Evolutionary conservation across 2,329 filamentous ascomycete genomes (phyloP), one percentile per base, ranked within the genome.

Genomic region (Epicoccum nigrum): DNA sequence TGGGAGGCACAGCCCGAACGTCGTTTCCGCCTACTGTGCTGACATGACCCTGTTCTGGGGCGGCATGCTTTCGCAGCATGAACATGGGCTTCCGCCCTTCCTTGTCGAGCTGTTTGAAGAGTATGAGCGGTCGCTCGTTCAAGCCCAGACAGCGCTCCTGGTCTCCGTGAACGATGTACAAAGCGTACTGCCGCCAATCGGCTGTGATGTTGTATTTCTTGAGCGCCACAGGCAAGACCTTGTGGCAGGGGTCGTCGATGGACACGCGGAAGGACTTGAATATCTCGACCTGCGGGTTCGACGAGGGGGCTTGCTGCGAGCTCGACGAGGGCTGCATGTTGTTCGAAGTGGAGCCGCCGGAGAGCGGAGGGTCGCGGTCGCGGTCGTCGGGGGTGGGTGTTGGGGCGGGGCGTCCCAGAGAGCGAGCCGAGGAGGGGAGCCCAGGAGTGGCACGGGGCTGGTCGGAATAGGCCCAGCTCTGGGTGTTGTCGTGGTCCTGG

Each of bases 81-180:
- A 99, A 99, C 94, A 97, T 97, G 17, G 94, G 94, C 72, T 97
- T 99, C 76, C 95, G 89, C 38, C 94, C 94, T 77, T 97, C 94
- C 72, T 92, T 92, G 70, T 97, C 92, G 49, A 99, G 79, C 72
- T 97, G 92, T 77, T 99, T 99, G 77, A 99, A 99, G 56, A 99
- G 76, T 56, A 97, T 95, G 51, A 99, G 78, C 8, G 94, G 94
- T 67, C 95, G 93, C 76, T 99, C 94, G 51, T 97, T 89, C 60
- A 96, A 79, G 1, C 89, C 91, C 30, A 99, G 76, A 72, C 93
- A 97, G 12, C 94, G 87, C 77, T 99, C 94, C 74, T 97, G 92
- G 67, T 97, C 92, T n/a, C 94, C 94, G 65, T 97, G 96, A 4
- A 99, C 94, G 71, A 99, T 99, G 70, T 97, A 99, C 25, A 99